phyloP scores from a whole-genome alignment of 2,329 filamentous ascomycete genomes.

The Aureobasidium namibiae region DNA sequence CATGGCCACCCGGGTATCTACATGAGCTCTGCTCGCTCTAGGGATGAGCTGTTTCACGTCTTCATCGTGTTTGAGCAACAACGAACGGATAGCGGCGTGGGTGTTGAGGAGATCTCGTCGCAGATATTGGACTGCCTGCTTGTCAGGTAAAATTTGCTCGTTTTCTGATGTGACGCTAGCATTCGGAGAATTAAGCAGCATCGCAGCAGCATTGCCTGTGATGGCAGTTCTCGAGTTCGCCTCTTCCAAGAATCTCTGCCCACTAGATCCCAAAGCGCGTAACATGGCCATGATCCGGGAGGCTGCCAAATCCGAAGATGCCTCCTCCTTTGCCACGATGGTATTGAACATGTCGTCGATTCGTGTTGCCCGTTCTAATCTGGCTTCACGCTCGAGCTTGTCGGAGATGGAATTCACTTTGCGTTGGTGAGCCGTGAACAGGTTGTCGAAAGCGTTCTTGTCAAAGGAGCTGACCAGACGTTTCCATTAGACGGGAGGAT shows the following conservation, averaged over 20 bases:
- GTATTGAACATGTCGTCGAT: not conserved
- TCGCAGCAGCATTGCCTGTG: not conserved
- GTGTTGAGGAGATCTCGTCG: not conserved
- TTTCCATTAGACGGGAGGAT: not conserved
- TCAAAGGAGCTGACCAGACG: not conserved
- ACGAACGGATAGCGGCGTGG: not conserved
- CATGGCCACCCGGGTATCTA: not conserved
- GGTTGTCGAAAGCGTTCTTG: not conserved
- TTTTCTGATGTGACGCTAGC: not conserved
- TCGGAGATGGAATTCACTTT: not conserved
- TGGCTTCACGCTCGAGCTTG: not conserved
- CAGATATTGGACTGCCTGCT: not conserved
- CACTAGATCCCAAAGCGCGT: not conserved
- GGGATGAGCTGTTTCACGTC: not conserved
- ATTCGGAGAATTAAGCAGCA: not conserved
- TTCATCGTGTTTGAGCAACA: not conserved
- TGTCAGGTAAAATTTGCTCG: not conserved
- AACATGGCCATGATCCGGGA: not conserved
- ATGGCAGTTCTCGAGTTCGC: not conserved
- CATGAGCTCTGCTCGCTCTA: not conserved
- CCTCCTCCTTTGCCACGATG: not conserved
- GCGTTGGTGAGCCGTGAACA: not conserved
- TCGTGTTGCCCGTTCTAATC: not conserved
- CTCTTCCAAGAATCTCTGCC: not conserved
- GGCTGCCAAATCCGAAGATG: not conserved